phyloP scores from a whole-genome alignment of 345 rosid species.

The Brassica carinata region DNA sequence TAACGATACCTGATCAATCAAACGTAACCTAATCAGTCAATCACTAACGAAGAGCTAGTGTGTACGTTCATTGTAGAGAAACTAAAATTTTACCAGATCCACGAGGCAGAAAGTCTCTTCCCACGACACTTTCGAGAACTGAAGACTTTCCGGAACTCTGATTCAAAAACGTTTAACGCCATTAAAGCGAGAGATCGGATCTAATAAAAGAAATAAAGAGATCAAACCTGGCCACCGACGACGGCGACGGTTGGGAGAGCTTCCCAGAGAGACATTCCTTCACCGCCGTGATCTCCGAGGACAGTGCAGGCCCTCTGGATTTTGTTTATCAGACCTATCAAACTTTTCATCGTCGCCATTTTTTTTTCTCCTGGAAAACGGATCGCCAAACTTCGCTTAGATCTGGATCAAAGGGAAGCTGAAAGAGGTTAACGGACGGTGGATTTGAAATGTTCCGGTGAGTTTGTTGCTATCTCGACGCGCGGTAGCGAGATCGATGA shows the following conservation, averaged over 20 bases:
- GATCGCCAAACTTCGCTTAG: conserved; percentile 37
- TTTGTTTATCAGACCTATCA: conserved; percentile 89
- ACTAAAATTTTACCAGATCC: conserved; percentile 84
- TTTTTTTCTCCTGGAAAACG: conserved; percentile 21
- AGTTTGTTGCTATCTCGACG: not conserved
- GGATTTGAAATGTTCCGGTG: not conserved
- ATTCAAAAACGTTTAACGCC: conserved; percentile 2
- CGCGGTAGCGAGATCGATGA: conserved; percentile 12
- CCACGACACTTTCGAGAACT: conserved; percentile 92
- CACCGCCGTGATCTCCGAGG: conserved; percentile 94
- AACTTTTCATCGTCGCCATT: conserved; percentile 94
- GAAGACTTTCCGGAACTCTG: conserved; percentile 99
- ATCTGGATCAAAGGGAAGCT: conserved; percentile 29
- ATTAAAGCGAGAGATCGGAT: conserved; percentile 21
- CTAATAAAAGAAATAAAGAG: not conserved
- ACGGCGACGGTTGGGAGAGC: conserved; percentile 95
- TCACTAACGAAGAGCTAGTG: not conserved
- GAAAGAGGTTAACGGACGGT: not conserved
- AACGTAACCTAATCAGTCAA: not conserved
- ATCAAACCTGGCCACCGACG: conserved; percentile 94
- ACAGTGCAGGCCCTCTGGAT: conserved; percentile 97
- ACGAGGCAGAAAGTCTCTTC: conserved; percentile 97
- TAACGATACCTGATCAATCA: conserved; percentile 71
- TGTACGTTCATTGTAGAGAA: not conserved
- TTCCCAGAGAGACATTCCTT: conserved; percentile 99